Conservation (phyloP, 768 basidiomycete species). For the Kwoniella dejecticola region DNA sequence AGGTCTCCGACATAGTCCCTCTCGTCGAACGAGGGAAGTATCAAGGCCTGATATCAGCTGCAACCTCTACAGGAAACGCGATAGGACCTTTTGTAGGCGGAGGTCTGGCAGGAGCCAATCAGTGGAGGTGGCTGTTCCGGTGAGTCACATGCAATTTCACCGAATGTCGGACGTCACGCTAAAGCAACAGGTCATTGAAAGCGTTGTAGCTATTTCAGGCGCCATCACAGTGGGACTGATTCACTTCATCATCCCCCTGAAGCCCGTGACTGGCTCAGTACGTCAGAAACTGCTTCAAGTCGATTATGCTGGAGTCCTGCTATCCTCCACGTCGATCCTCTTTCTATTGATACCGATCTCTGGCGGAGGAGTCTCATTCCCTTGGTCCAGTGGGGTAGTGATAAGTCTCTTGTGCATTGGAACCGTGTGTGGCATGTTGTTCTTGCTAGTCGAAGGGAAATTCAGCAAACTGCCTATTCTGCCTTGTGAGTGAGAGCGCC, state of each 20-base stretch:
- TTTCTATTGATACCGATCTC: slow-evolving; percentile 45
- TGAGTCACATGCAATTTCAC: background rate
- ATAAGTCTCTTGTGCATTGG: slow-evolving; percentile 37
- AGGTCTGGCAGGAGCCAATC: slow-evolving; percentile 31
- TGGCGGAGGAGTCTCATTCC: slow-evolving; percentile 42
- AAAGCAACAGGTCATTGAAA: too few relatives aligned
- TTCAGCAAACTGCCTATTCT: slow-evolving; percentile 39
- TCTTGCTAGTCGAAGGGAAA: slow-evolving; percentile 29
- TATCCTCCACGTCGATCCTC: slow-evolving; percentile 36
- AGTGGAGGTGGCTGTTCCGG: slow-evolving; percentile 51
- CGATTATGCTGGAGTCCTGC: slow-evolving; percentile 47
- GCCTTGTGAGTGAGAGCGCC: slow-evolving; percentile 27
- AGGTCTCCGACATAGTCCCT: slow-evolving; percentile 48
- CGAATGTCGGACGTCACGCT: too few relatives aligned
- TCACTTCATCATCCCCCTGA: slow-evolving; percentile 45
- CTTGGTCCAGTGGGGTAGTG: slow-evolving; percentile 35
- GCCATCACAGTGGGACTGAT: slow-evolving; percentile 29
- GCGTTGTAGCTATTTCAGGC: slow-evolving; percentile 37
- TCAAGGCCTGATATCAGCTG: slow-evolving; percentile 39
- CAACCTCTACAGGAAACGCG: slow-evolving; percentile 34
- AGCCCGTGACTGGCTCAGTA: slow-evolving; percentile 35
- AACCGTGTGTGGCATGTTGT: slow-evolving; percentile 19
- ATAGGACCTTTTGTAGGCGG: slow-evolving; percentile 50
- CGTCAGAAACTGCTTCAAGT: slow-evolving; percentile 38
- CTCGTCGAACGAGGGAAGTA: slow-evolving; percentile 48